Evolutionary conservation across 495 filamentous ascomycete species (phyloP).

Genomic region (Hypoxylon subgilvum): DNA sequence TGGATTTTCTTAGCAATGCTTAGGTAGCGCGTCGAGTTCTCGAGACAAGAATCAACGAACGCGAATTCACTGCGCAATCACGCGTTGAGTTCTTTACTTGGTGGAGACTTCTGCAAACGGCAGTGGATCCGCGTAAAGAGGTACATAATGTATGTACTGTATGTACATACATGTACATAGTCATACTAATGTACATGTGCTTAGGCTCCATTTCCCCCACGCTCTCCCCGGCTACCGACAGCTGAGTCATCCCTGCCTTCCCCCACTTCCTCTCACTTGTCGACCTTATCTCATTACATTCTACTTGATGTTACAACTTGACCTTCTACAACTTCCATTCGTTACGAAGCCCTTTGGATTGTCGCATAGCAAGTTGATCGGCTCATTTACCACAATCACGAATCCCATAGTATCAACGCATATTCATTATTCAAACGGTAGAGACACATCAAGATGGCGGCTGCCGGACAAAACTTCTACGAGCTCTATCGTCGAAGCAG

Average conservation of each 20-base stretch:
- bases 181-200: background rate
- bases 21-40: too few species aligned
- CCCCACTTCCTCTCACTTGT: background rate
- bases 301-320: background rate
- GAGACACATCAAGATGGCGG: conserved; percentile 32
- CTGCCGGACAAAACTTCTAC: conserved; percentile 68
- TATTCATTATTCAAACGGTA: background rate
- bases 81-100: conserved; percentile 42
- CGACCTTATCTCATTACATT: conserved; percentile 2
- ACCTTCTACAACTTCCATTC: background rate
- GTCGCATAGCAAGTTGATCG: too few species aligned
- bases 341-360: too few species aligned
- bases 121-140: conserved; percentile 1
- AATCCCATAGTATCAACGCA: too few species aligned
- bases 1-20: too few species aligned
- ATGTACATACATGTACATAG: background rate
- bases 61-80: conserved; percentile 44
- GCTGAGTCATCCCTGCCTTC: conserved; percentile 2
- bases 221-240: too few species aligned
- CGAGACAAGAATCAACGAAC: conserved; percentile 32
- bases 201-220: too few species aligned
- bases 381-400: too few species aligned
- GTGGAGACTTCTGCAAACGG: conserved; percentile 21
- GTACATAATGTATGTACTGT: background rate
- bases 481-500: conserved; percentile 98